Evolutionary conservation across 768 basidiomycete genomes (phyloP).

Genomic region (Mrakia blollopis): DNA sequence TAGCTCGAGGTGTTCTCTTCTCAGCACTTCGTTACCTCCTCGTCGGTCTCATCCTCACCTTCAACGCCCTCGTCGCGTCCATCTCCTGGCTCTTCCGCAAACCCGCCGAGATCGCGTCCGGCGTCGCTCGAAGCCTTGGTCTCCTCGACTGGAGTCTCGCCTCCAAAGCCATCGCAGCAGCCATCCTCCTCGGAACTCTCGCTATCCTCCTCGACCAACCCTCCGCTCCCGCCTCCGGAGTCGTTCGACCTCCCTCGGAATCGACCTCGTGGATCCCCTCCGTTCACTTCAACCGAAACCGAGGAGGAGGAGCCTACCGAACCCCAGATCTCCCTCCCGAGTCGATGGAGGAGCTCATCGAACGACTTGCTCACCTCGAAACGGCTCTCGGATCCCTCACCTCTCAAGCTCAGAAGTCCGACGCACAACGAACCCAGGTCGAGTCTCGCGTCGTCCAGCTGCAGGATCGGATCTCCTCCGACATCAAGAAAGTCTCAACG

Average conservation of each 20-base stretch:
- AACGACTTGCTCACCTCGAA: conserved; percentile 41
- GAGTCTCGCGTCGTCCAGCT: conserved; percentile 24
- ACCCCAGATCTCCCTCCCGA: conserved; percentile 36
- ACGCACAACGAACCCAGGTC: conserved; percentile 27
- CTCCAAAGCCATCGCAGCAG: background rate
- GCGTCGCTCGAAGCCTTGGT: background rate
- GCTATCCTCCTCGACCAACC: conserved; percentile 17
- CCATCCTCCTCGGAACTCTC: conserved; percentile 4
- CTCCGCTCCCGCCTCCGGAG: background rate
- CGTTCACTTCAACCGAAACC: conserved; percentile 13
- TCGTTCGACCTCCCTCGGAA: conserved; percentile 21
- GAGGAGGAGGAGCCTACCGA: conserved; percentile 15
- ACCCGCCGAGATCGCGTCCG: conserved; percentile 12
- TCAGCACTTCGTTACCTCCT: conserved; percentile 7
- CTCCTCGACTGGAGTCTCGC: conserved; percentile 19
- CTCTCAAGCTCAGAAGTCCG: conserved; percentile 26
- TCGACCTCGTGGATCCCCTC: conserved; percentile 27
- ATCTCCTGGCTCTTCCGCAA: background rate
- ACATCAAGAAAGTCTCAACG: conserved; percentile 16
- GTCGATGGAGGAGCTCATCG: conserved; percentile 41
- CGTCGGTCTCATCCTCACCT: conserved; percentile 12
- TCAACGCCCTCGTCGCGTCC: background rate
- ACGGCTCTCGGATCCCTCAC: conserved; percentile 37
- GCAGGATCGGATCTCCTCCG: conserved; percentile 25
- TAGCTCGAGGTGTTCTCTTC: background rate